Base-by-base conservation (phyloP, 192 early-diverging fungal species). In the Backusella morwellensis region DNA sequence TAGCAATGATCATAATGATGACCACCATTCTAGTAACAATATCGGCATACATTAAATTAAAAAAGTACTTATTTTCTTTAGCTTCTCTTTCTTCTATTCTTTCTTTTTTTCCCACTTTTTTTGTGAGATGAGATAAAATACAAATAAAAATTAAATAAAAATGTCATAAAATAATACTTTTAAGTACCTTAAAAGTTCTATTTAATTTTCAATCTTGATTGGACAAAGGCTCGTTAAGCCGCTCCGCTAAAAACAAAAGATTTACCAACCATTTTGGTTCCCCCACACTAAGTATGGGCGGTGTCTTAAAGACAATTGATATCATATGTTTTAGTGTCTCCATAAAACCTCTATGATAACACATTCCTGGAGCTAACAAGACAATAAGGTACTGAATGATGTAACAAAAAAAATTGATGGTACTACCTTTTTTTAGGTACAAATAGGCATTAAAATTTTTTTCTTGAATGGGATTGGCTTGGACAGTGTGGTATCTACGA, bases 251-350 rank as follows among this genome's bases (percentile, higher is more conserved):
- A 50, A 50, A 63, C 9, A 63, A 63, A 29, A 29, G 9, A 9
- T 29, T 63, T 29, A 63, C 56, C 56, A 26, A 26, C 21, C 56
- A 63, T 63, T 63, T 29, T 63, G 11, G 56, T 8, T 50, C 26
- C 56, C 9, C 56, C 56, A 63, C 56, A 63, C 56, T 63, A 63
- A 11, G 17, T 19, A 50, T 9, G 3, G 14, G 56, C 56, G 56
- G 56, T 29, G 56, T 26, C 23, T 63, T 63, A 63, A 63, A 63
- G 23, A 29, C 3, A 29, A 12, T 26, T 14, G 56, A 63, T 63
- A 63, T 63, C 56, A 63, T 63, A 63, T 63, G 2, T 63, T 63
- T 63, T 63, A 63, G 56, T 63, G 56, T 29, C 23, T 59, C 56
- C 21, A 59, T 8, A 23, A 29, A 26, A 26, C 56, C 23, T 63